Percentiles rank a stretch among this genome's conserved stretches.
phyloP scores from a whole-genome alignment of 441 rosid genomes.

The Isatis lusitanica region DNA sequence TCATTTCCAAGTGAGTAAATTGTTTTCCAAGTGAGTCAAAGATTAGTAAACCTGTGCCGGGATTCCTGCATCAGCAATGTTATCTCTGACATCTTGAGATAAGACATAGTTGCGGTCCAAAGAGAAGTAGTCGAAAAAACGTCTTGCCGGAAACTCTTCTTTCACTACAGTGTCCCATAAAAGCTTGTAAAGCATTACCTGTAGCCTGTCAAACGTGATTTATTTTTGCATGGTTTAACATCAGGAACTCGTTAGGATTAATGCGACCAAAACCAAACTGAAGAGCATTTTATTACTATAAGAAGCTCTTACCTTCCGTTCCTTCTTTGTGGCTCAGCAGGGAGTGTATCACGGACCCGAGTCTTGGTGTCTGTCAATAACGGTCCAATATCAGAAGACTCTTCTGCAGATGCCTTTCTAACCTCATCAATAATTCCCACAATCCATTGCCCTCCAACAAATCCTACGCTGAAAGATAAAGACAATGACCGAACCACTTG shows the following conservation, averaged over 20 bases:
- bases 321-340: constrained; percentile 74
- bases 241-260: background rate
- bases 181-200: constrained; percentile 82
- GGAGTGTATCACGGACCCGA: constrained; percentile 54
- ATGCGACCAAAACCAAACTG: background rate
- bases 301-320: constrained; percentile 62
- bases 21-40: background rate
- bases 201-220: constrained; percentile 46
- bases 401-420: constrained; percentile 43
- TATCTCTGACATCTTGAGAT: constrained; percentile 62
- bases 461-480: constrained; percentile 57
- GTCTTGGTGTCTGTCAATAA: constrained; percentile 74
- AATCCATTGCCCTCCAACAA: constrained; percentile 63
- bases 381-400: constrained; percentile 43
- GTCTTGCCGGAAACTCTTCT: constrained; percentile 45
- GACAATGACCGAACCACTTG: background rate
- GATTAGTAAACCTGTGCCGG: constrained; percentile 52
- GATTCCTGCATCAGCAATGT: constrained; percentile 52
- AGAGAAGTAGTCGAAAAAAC: constrained; percentile 54
- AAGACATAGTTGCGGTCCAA: constrained; percentile 48
- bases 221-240: background rate
- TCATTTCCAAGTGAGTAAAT: background rate
- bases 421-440: constrained; percentile 81
- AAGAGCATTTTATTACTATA: background rate
- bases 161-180: constrained; percentile 71